Evolutionary conservation across 2,329 filamentous ascomycete species (phyloP), one percentile per base, ranked within the genome.

Genomic region (Pleoardoris graminearum): DNA sequence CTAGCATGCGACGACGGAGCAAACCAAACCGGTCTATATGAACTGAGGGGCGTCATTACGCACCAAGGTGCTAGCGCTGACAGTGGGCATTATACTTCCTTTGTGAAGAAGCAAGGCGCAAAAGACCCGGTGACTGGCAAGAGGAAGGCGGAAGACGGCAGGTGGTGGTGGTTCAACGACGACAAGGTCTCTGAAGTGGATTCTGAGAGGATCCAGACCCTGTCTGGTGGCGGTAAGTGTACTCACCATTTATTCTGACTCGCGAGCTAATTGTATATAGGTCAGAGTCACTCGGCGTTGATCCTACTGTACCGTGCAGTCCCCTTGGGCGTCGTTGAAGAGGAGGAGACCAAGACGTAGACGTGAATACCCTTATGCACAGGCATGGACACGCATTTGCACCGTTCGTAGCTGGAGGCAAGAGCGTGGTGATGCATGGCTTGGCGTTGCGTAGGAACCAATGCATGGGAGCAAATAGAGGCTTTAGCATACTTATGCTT

Each of bases 91-190:
- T 99, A 99, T 80, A 99, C 95, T 4, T 88, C 92, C 0, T 99
- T 96, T 71, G 90, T 99, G 63, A 99, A 97, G 82, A 97, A 99
- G 82, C 81, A 87, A 55, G 87, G 84, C 0, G 77, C 80, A 8
- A 77, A 90, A 52, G 89, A 95, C 63, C 81, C 87, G 14, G 85
- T 86, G 67, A 90, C 87, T 17, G 91, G 90, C 61, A 90, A 91
- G 78, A 80, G 85, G 66, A 85, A 84, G 48, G 85, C 89, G 67
- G 91, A 96, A 69, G 91, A 96, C 69, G 91, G 90, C 62, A 96
- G 91, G 67, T 99, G 94, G 94, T 99, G 94, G 93, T 99, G 94
- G 93, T 99, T 99, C 82, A 97, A 99, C 74, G 94, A 99, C 67
- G 93, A 99, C 71, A 95, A 91, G 78, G 94, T 99, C 29, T 86